Base-by-base conservation (phyloP, 192 early-diverging fungal genomes). In the Linnemannia exigua region DNA sequence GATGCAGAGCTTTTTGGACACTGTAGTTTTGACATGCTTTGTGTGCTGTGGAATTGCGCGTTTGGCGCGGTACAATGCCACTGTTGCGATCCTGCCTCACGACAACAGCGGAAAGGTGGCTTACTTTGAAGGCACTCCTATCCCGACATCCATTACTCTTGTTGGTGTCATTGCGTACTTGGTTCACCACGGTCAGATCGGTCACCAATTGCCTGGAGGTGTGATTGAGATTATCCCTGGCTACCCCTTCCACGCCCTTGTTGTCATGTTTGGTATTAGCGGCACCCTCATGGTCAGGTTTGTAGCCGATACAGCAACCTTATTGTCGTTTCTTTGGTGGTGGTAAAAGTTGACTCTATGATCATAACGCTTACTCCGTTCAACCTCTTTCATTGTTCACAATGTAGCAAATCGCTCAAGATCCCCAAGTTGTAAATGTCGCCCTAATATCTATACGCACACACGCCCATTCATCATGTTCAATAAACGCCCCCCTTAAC, bases 81-180 rank as follows among this genome's bases (percentile, higher is more conserved):
- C 96, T 0, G 94, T 97, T 0, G 95, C 95, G 12, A 90, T 94
- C 31, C 54, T 94, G 74, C 94, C 95, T 22, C 95, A 94, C 44
- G 96, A 97, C 66, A 68, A 54, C n/a, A 89, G 89, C 15, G 96
- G 96, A 48, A 97, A 97, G 75, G 90, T 96, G 48, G 76, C 87
- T 38, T 95, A 95, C 79, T 98, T 97, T 88, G 95, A 98, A 83
- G 97, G 97, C 38, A 96, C 96, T 12, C 97, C 97, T 9, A 97
- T 98, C 66, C 97, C 96, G 2, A 95, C 95, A 2, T 93, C 94
- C 12, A 75, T 97, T 58, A 82, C 86, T 0, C 90, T 97, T 68
- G 92, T 96, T 0, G 93, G 87, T 35, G 61, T 94, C 2, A 79
- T 96, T 51, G 92, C 95, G 1, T 94, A 94, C 77, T 87, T 93